Evolutionary conservation across 495 filamentous ascomycete species (phyloP).

Genomic region (Rostrohypoxylon terebratum): DNA sequence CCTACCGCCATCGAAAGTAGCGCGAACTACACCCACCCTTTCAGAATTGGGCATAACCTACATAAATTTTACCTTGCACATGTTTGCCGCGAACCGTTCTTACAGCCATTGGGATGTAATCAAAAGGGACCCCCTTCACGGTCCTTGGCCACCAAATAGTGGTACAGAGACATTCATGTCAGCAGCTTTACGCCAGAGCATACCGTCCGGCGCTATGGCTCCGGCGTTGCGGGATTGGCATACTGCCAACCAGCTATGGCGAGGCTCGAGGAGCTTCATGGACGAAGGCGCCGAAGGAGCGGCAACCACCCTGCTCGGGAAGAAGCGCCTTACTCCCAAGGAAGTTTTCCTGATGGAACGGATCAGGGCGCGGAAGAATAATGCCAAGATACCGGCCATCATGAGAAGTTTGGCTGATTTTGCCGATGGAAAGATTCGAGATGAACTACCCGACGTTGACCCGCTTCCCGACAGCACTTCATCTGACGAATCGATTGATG

Average conservation of each 20-base stretch:
- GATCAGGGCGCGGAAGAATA: constrained; percentile 40
- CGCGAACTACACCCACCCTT: constrained; percentile 35
- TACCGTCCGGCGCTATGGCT: constrained; percentile 53
- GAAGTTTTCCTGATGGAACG: constrained; percentile 42
- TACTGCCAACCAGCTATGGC: constrained; percentile 51
- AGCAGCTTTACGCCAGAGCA: constrained; percentile 46
- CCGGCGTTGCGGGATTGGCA: constrained; percentile 63
- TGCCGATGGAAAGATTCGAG: constrained; percentile 23
- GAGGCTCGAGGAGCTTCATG: constrained; percentile 34
- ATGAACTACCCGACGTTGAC: background rate
- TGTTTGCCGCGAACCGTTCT: constrained; percentile 47
- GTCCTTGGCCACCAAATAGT: constrained; percentile 54
- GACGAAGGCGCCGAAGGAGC: constrained; percentile 38
- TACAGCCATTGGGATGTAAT: constrained; percentile 54
- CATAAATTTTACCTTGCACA: constrained; percentile 54
- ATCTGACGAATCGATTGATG: background rate
- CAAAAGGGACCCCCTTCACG: constrained; percentile 54
- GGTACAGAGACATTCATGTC: constrained; percentile 45
- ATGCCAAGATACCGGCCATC: constrained; percentile 39
- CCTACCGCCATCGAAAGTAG: constrained; percentile 19
- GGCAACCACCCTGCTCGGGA: constrained; percentile 38
- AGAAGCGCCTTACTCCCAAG: constrained; percentile 33
- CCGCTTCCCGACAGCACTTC: background rate
- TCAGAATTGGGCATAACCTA: constrained; percentile 38
- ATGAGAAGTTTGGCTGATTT: constrained; percentile 51